phyloP scores from a whole-genome alignment of 2,329 filamentous ascomycete species.

The Cladosporium phlei region DNA sequence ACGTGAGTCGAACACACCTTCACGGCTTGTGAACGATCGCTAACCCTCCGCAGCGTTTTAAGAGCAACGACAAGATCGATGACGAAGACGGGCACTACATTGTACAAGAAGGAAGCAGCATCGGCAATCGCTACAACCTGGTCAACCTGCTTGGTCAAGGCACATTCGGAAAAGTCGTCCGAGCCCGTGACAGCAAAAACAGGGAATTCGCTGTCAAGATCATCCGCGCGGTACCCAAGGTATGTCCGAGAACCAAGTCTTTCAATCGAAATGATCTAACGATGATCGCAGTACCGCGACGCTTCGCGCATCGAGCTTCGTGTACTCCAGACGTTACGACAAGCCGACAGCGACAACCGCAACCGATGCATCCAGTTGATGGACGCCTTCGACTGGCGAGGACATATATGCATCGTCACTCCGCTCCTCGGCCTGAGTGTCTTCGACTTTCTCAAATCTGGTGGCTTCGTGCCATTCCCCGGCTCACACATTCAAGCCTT shows the following conservation, averaged over 20 bases:
- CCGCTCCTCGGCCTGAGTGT: slow-evolving; percentile 86
- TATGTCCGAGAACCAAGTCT: too few relatives aligned
- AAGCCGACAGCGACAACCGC: slow-evolving; percentile 84
- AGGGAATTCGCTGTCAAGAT: slow-evolving; percentile 95
- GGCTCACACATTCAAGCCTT: slow-evolving; percentile 98
- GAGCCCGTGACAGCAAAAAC: slow-evolving; percentile 75
- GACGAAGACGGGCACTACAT: slow-evolving; percentile 98
- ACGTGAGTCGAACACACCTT: slow-evolving; percentile 44
- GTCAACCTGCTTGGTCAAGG: slow-evolving; percentile 87
- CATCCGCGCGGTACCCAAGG: slow-evolving; percentile 92
- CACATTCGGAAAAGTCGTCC: slow-evolving; percentile 96
- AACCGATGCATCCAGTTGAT: slow-evolving; percentile 96
- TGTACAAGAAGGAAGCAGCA: slow-evolving; percentile 75
- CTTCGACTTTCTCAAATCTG: slow-evolving; percentile 95
- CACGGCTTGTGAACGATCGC: neutral
- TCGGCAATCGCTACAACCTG: slow-evolving; percentile 89
- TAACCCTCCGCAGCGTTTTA: slow-evolving; percentile 23
- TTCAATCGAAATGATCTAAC: slow-evolving; percentile 1
- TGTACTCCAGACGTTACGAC: slow-evolving; percentile 84
- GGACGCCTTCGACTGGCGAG: slow-evolving; percentile 95
- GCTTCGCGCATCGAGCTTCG: slow-evolving; percentile 91
- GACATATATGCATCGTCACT: slow-evolving; percentile 86
- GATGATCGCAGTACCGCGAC: slow-evolving; percentile 64
- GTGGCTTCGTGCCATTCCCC: slow-evolving; percentile 91
- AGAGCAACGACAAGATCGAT: slow-evolving; percentile 65